Conservation (phyloP, 768 basidiomycete genomes). For the Boletus edulis region DNA sequence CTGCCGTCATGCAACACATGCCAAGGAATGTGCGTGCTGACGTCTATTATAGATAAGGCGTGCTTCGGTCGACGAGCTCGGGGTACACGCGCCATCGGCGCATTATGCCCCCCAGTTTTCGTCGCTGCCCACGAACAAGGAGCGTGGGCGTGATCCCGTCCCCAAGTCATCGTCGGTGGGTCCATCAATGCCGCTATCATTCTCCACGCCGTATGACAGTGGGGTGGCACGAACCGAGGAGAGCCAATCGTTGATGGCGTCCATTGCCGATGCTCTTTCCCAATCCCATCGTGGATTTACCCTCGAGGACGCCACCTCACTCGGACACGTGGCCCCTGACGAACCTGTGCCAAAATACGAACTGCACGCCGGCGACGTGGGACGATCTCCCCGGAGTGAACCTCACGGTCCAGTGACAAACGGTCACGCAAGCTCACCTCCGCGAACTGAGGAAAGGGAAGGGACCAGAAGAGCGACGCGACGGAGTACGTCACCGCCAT, state of each 20-base stretch:
- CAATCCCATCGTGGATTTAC: slow-evolving; percentile 24
- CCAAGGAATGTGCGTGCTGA: slow-evolving; percentile 11
- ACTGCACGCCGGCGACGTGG: slow-evolving; percentile 8
- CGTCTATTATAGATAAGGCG: slow-evolving; percentile 6
- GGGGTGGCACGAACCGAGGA: slow-evolving; percentile 16
- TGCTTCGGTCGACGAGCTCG: slow-evolving; percentile 29
- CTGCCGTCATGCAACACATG: slow-evolving; percentile 16
- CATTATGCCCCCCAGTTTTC: slow-evolving; percentile 44
- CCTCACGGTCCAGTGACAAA: slow-evolving; percentile 17
- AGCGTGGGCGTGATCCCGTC: slow-evolving; percentile 35
- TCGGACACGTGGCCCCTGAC: slow-evolving; percentile 20
- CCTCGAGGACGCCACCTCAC: slow-evolving; percentile 22
- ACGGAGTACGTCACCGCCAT: slow-evolving; percentile 36
- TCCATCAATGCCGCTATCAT: slow-evolving; percentile 2
- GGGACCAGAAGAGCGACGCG: slow-evolving; percentile 24
- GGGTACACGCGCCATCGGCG: slow-evolving; percentile 7
- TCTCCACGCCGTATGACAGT: slow-evolving; percentile 5
- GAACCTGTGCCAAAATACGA: slow-evolving; percentile 42
- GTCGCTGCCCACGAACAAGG: slow-evolving; percentile 56
- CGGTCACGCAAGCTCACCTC: slow-evolving; percentile 10
- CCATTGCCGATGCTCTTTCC: slow-evolving; percentile 38
- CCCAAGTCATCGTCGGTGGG: slow-evolving; percentile 9
- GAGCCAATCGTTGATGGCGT: slow-evolving; percentile 36
- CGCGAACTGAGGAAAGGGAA: slow-evolving; percentile 12
- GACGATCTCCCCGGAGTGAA: slow-evolving; percentile 11